Base-by-base conservation (phyloP, 83 land plant genomes). In the Diphasiastrum complanatum region DNA sequence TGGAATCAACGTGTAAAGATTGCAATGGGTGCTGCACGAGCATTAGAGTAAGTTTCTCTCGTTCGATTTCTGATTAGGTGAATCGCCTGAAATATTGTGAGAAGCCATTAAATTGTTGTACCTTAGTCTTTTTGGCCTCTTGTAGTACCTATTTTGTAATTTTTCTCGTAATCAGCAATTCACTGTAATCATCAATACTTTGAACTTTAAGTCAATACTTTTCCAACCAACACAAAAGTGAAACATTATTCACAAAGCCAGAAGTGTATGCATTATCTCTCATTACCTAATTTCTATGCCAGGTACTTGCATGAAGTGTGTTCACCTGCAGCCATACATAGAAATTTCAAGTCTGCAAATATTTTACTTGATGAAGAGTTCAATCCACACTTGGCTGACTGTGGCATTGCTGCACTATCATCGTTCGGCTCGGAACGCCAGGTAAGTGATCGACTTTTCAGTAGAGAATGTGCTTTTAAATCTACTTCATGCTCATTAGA, bases 1-100 rank as follows among this genome's bases (percentile, higher is more conserved):
- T 65, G 68, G 68, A 65, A 65, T 31, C 65, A 11, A 2, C 37
- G 68, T 14, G 40, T 65, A 12, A 65, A 65, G 24, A 65, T 65
- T 45, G 68, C 68, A 11, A 22, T 65, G 45, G 68, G 68, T 19
- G 60, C 68, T 30, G 68, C 68, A 33, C 38, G 68, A 38, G 68
- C 68, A 3, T 28, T 65, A 23, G 68, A 65, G 68, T 65, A 52
- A 51, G 65, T 11, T 11, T 4, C 24, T 5, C 23, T 61, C 3
- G n/a, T 6, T 18, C 4, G 11, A 5, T 25, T 51, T 19, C 22
- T 12, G 25, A 25, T 16, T 26, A 31, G 8, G 59, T 14, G 59
- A 61, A 1, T 38, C 34, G n/a, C 29, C 18, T 54, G 36, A 20
- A 22, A 22, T 24, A 16, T 3, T 45, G 64, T 36, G 14, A 48